These are phyloP conservation scores for Somion occarium DNA, from an alignment of 1,284 basidiomycete genomes.

Conservation along the genomic window DNA sequence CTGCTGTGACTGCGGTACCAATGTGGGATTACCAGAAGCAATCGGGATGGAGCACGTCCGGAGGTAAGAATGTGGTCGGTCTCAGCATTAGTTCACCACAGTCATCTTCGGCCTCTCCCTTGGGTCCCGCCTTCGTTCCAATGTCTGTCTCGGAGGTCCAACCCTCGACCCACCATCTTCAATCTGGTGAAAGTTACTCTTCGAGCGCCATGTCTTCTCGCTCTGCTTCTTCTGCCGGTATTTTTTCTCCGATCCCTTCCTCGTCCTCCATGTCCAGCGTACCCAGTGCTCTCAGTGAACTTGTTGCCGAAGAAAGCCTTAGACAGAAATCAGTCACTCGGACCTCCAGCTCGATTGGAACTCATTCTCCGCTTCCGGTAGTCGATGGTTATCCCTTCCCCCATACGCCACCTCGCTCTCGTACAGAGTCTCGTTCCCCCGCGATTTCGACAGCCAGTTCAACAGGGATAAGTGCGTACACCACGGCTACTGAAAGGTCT, in stretches of 20 bases:
- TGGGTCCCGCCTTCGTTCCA: neutral
- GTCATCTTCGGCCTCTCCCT: conserved; percentile 1
- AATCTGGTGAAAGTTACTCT: neutral
- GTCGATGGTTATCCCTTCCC: conserved; percentile 17
- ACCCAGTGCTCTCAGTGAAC: neutral
- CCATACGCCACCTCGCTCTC: conserved; percentile 9
- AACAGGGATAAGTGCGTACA: conserved; percentile 1
- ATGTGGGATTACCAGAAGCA: conserved; percentile 25
- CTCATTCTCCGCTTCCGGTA: neutral
- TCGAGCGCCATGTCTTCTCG: neutral
- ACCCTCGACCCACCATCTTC: neutral
- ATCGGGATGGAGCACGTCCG: conserved; percentile 9
- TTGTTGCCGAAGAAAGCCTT: neutral
- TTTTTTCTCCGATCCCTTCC: neutral
- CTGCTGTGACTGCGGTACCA: conserved; percentile 12
- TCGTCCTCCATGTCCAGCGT: conserved; percentile 3
- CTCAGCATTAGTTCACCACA: neutral
- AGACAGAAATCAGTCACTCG: neutral
- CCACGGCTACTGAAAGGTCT: neutral
- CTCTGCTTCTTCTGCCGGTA: neutral
- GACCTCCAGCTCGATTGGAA: no score
- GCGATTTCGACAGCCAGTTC: neutral
- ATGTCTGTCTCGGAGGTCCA: neutral
- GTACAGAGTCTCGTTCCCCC: neutral
- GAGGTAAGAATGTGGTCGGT: neutral